Evolutionary conservation across 2,329 filamentous ascomycete genomes (phyloP).

Genomic region (Fusarium fujikuroi): DNA sequence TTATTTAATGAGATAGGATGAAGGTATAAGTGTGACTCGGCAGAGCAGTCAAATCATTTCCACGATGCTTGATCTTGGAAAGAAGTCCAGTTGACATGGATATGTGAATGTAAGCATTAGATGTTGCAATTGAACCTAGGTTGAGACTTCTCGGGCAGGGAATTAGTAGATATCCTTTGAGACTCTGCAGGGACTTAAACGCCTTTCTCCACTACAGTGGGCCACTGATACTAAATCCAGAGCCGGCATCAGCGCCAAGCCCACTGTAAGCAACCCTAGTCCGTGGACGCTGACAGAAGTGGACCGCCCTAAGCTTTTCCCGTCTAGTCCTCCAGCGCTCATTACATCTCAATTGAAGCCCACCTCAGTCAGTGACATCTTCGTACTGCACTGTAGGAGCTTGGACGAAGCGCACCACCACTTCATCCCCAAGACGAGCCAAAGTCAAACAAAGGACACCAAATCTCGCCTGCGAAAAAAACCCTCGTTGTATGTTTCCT

Average conservation of each 20-base stretch:
- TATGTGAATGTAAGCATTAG: background rate
- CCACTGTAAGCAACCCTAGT: constrained; percentile 26
- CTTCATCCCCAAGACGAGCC: constrained; percentile 14
- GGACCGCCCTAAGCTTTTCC: constrained; percentile 3
- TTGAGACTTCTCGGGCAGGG: background rate
- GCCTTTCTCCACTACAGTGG: constrained; percentile 3
- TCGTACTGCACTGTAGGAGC: constrained; percentile 3
- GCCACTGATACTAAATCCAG: constrained; percentile 32
- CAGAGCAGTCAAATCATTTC: background rate
- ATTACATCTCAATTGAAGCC: constrained; percentile 12
- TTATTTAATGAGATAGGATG: background rate
- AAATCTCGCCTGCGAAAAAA: background rate
- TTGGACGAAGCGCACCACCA: constrained; percentile 31
- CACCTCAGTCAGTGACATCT: constrained; percentile 14
- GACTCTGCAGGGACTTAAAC: background rate
- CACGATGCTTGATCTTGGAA: background rate
- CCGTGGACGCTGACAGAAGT: constrained; percentile 4
- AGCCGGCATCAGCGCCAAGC: constrained; percentile 23
- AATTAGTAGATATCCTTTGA: background rate
- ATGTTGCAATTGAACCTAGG: background rate
- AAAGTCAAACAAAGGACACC: constrained; percentile 9
- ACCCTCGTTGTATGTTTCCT: background rate
- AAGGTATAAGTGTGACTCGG: background rate
- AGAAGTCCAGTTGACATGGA: background rate
- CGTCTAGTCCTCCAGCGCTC: background rate